Conservation (phyloP, 169 alveolate species). For the Cyclospora cayetanensis region DNA sequence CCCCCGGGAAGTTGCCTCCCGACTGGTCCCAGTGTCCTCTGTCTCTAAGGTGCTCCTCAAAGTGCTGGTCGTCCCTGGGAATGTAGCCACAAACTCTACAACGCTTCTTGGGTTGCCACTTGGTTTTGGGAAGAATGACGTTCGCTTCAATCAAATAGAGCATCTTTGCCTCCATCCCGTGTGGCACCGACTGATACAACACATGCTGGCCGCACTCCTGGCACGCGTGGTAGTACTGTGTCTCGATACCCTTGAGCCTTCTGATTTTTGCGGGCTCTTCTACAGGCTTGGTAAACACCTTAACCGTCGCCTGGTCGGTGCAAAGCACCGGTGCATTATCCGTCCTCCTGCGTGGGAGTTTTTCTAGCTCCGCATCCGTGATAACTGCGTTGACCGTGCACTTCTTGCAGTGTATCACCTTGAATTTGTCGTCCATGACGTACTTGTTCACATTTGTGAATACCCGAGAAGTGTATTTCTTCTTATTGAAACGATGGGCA, state of each 20-base stretch:
- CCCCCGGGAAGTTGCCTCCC: conserved; percentile 9
- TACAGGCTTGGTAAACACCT: conserved; percentile 27
- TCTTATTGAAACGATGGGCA: conserved; percentile 31
- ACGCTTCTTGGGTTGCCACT: not conserved
- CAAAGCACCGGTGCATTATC: conserved; percentile 71
- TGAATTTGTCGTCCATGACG: conserved; percentile 66
- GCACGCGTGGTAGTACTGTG: conserved; percentile 66
- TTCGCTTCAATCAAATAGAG: conserved; percentile 45
- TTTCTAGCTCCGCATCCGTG: conserved; percentile 70
- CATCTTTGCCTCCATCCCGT: not conserved
- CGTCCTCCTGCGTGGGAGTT: conserved; percentile 64
- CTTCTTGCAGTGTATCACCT: conserved; percentile 59
- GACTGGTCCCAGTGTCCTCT: conserved; percentile 69
- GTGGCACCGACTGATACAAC: conserved; percentile 68
- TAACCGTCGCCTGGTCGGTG: conserved; percentile 38
- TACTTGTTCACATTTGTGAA: conserved; percentile 71
- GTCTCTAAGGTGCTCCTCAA: conserved; percentile 66
- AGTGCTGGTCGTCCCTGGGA: conserved; percentile 51
- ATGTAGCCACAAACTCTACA: conserved; percentile 71
- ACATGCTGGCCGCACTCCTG: conserved; percentile 64
- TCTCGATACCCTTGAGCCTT: conserved; percentile 68
- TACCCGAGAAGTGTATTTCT: conserved; percentile 43
- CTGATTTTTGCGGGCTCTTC: conserved; percentile 37
- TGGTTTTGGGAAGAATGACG: conserved; percentile 19
- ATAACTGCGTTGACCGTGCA: conserved; percentile 54